phyloP scores from a whole-genome alignment of 2,329 filamentous ascomycete species.

The Chrysoporthe austroafricana region DNA sequence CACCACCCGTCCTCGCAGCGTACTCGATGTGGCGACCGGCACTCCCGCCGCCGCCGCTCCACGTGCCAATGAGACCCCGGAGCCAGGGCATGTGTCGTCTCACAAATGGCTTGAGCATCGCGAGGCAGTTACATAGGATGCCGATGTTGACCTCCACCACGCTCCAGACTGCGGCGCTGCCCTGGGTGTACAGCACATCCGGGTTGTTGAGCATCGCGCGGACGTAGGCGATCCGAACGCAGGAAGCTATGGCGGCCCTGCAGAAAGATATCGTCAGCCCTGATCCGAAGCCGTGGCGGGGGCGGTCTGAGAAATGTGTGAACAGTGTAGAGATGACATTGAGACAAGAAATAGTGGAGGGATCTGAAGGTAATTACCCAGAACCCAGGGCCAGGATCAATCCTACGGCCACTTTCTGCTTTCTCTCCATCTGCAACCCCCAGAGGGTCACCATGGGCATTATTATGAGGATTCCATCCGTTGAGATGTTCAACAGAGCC shows the following conservation, averaged over 20 bases:
- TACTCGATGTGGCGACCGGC: background rate
- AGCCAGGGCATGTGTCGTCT: conserved; percentile 31
- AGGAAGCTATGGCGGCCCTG: conserved; percentile 35
- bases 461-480: conserved; percentile 47
- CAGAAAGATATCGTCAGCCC: background rate
- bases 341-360: no score
- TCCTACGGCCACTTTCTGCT: conserved; percentile 47
- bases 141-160: conserved; percentile 42
- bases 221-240: conserved; percentile 35
- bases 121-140: conserved; percentile 36
- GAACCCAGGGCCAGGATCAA: conserved; percentile 50
- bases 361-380: conserved; percentile 36
- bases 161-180: conserved; percentile 36
- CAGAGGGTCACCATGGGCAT: conserved; percentile 49
- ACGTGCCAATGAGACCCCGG: conserved; percentile 21
- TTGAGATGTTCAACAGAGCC: conserved; percentile 50
- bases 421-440: conserved; percentile 45
- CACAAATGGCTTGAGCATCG: conserved; percentile 34
- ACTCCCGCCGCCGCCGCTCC: conserved; percentile 3
- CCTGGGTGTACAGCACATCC: conserved; percentile 38
- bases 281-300: no score
- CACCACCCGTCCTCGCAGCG: background rate
- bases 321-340: background rate
- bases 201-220: conserved; percentile 36
- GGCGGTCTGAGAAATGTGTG: background rate